These are phyloP conservation scores for Berberis vulgaris DNA, from an alignment of 164 flowering plant species.

Conservation along the genomic window DNA sequence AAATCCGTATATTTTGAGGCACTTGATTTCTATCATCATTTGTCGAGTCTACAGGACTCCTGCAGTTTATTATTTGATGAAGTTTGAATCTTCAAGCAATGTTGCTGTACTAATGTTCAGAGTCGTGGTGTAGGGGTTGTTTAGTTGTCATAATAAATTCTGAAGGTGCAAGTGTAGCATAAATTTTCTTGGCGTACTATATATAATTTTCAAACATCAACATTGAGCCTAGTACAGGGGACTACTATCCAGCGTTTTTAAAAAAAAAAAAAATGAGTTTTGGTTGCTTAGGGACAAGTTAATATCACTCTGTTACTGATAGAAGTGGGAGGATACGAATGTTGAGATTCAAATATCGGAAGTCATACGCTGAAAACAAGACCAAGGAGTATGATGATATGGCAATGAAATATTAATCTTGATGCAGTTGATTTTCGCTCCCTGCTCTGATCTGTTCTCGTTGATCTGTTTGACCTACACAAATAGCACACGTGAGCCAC, in stretches of 20 bases:
- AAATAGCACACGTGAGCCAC: no score
- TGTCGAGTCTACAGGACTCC: no score
- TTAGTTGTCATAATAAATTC: background rate
- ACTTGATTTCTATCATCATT: no score
- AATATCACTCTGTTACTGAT: constrained; percentile 76
- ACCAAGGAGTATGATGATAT: constrained; percentile 97
- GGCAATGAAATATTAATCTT: constrained; percentile 92
- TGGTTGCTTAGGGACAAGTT: constrained; percentile 90
- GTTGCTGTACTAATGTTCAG: no score
- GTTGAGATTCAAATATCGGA: constrained; percentile 81
- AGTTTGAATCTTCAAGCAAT: no score
- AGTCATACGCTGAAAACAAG: constrained; percentile 79
- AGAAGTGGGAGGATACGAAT: constrained; percentile 75
- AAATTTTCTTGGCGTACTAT: constrained; percentile 33
- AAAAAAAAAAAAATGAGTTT: constrained; percentile 98
- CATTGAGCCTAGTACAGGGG: constrained; percentile 59
- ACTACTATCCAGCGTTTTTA: constrained; percentile 62
- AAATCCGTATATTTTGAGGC: no score
- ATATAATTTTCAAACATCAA: constrained; percentile 47
- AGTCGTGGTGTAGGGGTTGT: no score
- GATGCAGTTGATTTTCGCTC: no score
- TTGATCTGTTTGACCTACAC: no score
- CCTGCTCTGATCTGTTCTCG: no score
- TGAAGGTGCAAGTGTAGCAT: background rate
- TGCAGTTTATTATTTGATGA: no score